Base-by-base conservation (phyloP, 1,139 yeast genomes). In the Taiozyma sp. region DNA sequence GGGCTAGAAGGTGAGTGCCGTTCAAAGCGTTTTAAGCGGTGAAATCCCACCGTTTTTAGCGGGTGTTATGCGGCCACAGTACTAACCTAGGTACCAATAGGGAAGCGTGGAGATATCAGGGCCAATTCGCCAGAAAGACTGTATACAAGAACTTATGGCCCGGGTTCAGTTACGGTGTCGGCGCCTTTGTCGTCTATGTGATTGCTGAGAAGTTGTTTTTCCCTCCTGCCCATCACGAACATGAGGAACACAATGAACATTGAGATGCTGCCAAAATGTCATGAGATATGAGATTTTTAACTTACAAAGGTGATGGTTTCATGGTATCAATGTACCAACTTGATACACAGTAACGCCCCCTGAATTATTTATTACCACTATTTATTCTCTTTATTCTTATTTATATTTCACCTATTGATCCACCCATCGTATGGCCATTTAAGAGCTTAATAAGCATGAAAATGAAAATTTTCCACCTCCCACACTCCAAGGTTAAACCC, bases 81-180 rank as follows among this genome's bases (percentile, higher is more conserved):
- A 44, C 42, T 45, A 74, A 72, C 62, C 3, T 14, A 19, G 16
- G 21, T 16, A 35, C 26, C 10, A 19, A 47, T 57, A 85, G 96
- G 77, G 96, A 88, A 68, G 95, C 95, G 50, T 88, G 96, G 96
- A 83, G 96, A 75, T 85, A 81, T 69, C 85, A 83, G 62, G 95
- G 95, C 54, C 88, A 83, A 53, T 88, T 88, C 72, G 76, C 86
- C 52, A 81, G 91, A 61, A 71, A 72, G 51, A 83, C 84, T 70
- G 75, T 95, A 62, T 85, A 82, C 69, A 83, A 76, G 62, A 81
- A 81, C 53, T 78, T 88, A n/a, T 80, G 88, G 65, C 96, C 96
- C 3, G 96, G 96, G 3, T 77, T 88, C 50, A 89, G 90, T 43
- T 77, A 85, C 48, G 96, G 93, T 43, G 76, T 85, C 32, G 93